Evolutionary conservation across 2,329 filamentous ascomycete species (phyloP).

Genomic region (Aureobasidium sp.): DNA sequence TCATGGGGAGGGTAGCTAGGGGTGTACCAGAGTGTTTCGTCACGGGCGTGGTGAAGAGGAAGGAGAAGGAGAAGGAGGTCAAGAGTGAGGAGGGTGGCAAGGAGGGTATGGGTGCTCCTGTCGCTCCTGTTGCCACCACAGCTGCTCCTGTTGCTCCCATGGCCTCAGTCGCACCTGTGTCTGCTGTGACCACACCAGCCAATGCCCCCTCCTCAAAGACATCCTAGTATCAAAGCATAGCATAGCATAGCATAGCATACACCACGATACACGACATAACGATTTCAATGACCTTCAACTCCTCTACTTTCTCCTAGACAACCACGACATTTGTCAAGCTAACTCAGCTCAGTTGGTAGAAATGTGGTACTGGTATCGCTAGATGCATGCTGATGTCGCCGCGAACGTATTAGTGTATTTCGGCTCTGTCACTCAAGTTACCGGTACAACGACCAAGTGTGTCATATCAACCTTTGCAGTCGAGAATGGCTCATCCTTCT

Average conservation of each 20-base stretch:
- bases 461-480: no score
- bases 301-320: background rate
- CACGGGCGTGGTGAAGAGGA: conserved; percentile 7
- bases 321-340: no score
- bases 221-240: background rate
- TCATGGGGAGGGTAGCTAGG: conserved; percentile 50
- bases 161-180: background rate
- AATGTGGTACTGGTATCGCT: no score
- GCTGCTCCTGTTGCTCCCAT: background rate
- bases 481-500: no score
- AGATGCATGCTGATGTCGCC: no score
- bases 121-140: background rate
- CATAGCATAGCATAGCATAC: background rate
- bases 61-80: conserved; percentile 6
- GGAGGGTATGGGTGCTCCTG: background rate
- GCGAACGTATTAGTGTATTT: no score
- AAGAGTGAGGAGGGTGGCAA: background rate
- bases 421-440: no score
- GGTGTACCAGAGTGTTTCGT: conserved; percentile 74
- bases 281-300: background rate
- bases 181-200: background rate
- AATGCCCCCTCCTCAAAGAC: background rate
- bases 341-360: no score
- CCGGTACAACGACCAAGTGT: no score
- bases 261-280: background rate